phyloP scores from a whole-genome alignment of 345 rosid species.

The Citrus sp. region DNA sequence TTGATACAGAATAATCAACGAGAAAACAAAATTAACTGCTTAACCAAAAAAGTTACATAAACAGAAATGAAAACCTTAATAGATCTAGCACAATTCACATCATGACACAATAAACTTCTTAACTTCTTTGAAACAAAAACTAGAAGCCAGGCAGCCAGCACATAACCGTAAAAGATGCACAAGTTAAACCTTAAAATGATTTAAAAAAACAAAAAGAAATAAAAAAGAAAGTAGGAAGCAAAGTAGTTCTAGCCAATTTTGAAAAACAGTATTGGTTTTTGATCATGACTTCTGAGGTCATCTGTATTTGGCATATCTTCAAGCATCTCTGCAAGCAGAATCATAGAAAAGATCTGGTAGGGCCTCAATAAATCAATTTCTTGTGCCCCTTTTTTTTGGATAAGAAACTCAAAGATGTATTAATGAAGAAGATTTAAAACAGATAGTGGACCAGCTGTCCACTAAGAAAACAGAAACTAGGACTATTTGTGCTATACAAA shows the following conservation, averaged over 20 bases:
- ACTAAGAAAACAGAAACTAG: too few species aligned
- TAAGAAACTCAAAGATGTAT: too few species aligned
- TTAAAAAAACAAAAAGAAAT: not conserved
- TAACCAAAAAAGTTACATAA: not conserved
- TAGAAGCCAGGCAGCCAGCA: not conserved
- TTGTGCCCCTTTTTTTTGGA: not conserved
- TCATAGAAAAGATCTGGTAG: not conserved
- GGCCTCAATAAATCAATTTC: not conserved
- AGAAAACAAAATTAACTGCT: not conserved
- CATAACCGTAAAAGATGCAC: not conserved
- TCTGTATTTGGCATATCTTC: not conserved
- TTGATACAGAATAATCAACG: not conserved
- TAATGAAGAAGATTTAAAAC: too few species aligned
- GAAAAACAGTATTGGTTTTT: not conserved
- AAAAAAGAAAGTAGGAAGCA: not conserved
- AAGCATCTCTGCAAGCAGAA: constrained; percentile 1
- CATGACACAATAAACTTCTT: not conserved
- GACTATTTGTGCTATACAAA: too few species aligned
- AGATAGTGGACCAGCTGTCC: too few species aligned
- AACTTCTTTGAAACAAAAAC: not conserved
- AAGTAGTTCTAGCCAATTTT: not conserved
- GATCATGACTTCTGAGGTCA: not conserved
- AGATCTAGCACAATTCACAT: not conserved
- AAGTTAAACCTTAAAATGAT: not conserved
- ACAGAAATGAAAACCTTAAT: not conserved